phyloP scores from a whole-genome alignment of 495 filamentous ascomycete species.

The Lophiostoma macrostomum region DNA sequence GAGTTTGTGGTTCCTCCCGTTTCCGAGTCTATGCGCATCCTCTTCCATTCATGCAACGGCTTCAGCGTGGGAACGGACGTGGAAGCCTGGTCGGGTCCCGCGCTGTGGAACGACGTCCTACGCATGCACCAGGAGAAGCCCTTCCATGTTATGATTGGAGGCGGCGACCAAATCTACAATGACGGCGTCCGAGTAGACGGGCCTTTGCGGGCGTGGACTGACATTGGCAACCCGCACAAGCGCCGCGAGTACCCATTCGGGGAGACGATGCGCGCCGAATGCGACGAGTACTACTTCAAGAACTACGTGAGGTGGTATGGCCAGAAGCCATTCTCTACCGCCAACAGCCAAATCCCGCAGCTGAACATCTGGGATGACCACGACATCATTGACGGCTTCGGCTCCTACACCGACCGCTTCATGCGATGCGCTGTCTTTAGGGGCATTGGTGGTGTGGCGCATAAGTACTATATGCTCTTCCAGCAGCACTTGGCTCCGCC shows the following conservation, averaged over 20 bases:
- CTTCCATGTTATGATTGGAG: conserved; percentile 94
- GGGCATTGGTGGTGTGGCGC: conserved; percentile 74
- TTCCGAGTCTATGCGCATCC: conserved; percentile 84
- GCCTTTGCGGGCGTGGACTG: conserved; percentile 75
- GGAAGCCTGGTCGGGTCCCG: conserved; percentile 75
- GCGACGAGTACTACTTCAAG: conserved; percentile 84
- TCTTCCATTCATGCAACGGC: conserved; percentile 96
- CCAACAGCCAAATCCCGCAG: conserved; percentile 85
- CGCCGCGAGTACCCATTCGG: conserved; percentile 72
- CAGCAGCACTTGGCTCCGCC: conserved; percentile 88
- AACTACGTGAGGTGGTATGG: conserved; percentile 90
- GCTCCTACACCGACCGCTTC: conserved; percentile 87
- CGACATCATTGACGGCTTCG: conserved; percentile 77
- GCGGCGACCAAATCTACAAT: conserved; percentile 94
- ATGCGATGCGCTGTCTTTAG: conserved; percentile 90
- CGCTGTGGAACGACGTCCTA: conserved; percentile 87
- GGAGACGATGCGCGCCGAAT: conserved; percentile 67
- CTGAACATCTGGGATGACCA: conserved; percentile 96
- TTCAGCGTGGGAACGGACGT: conserved; percentile 92
- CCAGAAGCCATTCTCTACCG: conserved; percentile 74
- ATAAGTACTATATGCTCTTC: conserved; percentile 82
- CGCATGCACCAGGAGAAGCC: conserved; percentile 65
- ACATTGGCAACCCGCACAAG: conserved; percentile 78
- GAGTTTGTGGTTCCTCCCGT: conserved; percentile 72
- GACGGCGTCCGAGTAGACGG: conserved; percentile 82